Evolutionary conservation across 176 grass and related monocot species (phyloP).

Genomic region (Lolium multiflorum): DNA sequence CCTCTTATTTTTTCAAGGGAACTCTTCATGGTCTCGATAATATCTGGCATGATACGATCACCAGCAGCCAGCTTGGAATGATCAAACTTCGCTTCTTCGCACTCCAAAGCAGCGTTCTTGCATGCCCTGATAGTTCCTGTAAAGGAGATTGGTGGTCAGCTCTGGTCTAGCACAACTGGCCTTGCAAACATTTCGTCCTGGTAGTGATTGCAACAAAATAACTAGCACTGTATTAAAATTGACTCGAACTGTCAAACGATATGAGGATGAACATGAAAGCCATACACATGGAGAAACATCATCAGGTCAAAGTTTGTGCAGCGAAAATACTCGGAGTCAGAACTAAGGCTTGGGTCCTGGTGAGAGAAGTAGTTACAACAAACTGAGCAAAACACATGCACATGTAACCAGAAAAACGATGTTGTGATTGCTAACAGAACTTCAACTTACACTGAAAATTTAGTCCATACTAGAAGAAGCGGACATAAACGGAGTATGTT

Average conservation of each 20-base stretch:
- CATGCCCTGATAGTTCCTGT: slow-evolving; percentile 60
- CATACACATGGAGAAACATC: not conserved
- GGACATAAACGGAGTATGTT: too few relatives aligned
- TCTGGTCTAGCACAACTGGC: not conserved
- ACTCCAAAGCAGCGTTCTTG: slow-evolving; percentile 65
- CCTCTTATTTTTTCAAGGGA: slow-evolving; percentile 46
- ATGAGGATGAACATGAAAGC: not conserved
- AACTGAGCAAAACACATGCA: not conserved
- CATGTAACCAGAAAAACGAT: too few relatives aligned
- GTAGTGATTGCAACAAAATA: not conserved
- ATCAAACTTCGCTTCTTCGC: slow-evolving; percentile 63
- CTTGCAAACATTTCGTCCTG: not conserved
- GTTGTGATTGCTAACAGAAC: too few relatives aligned
- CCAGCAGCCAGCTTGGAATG: slow-evolving; percentile 45
- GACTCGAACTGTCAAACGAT: not conserved
- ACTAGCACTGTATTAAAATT: too few relatives aligned
- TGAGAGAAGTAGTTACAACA: not conserved
- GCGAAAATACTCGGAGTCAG: not conserved
- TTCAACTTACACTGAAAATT: too few relatives aligned
- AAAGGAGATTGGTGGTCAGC: not conserved
- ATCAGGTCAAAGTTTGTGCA: not conserved
- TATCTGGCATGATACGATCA: slow-evolving; percentile 33
- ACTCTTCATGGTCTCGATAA: slow-evolving; percentile 37
- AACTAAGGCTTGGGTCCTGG: not conserved
- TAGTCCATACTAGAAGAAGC: too few relatives aligned